Percentiles rank a stretch among this genome's conserved stretches.
phyloP scores from a whole-genome alignment of 192 early-diverging fungal genomes.

The Phlyctochytrium arcticum region DNA sequence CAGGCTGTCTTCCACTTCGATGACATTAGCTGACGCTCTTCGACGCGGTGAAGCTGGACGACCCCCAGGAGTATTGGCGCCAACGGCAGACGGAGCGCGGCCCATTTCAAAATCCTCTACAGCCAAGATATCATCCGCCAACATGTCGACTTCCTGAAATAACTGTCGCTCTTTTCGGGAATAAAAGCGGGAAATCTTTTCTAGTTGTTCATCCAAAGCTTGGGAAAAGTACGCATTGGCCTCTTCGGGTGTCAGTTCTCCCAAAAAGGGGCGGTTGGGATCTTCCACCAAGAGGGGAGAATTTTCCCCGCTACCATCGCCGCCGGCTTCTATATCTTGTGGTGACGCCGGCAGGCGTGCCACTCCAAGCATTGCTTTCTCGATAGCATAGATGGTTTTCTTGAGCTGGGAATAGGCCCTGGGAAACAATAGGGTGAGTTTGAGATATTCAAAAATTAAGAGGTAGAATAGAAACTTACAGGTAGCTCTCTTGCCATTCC shows the following conservation, averaged over 20 bases:
- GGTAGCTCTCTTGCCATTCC: constrained; percentile 50
- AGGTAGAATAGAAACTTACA: constrained; percentile 19
- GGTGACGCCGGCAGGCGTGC: constrained; percentile 29
- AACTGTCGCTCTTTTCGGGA: constrained; percentile 76
- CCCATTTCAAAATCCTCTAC: constrained; percentile 16
- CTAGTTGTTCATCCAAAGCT: constrained; percentile 78
- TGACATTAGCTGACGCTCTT: too few relatives aligned
- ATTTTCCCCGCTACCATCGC: constrained; percentile 5
- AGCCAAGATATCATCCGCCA: constrained; percentile 52
- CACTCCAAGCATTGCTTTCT: constrained; percentile 41
- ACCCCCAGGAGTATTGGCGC: too few relatives aligned
- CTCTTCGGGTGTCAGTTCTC: constrained; percentile 16
- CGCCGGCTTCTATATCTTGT: constrained; percentile 28
- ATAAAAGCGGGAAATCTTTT: constrained; percentile 82
- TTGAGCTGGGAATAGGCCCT: constrained; percentile 45
- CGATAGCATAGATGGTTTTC: constrained; percentile 46
- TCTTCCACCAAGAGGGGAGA: constrained; percentile 29
- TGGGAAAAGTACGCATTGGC: constrained; percentile 54
- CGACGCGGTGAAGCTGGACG: too few relatives aligned
- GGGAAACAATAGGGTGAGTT: neutral
- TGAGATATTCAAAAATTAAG: constrained; percentile 1
- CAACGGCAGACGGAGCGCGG: neutral
- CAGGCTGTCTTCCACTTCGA: neutral
- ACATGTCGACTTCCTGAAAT: constrained; percentile 57
- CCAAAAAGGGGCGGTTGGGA: constrained; percentile 9